phyloP scores from a whole-genome alignment of 345 rosid genomes.

The Populus alba region DNA sequence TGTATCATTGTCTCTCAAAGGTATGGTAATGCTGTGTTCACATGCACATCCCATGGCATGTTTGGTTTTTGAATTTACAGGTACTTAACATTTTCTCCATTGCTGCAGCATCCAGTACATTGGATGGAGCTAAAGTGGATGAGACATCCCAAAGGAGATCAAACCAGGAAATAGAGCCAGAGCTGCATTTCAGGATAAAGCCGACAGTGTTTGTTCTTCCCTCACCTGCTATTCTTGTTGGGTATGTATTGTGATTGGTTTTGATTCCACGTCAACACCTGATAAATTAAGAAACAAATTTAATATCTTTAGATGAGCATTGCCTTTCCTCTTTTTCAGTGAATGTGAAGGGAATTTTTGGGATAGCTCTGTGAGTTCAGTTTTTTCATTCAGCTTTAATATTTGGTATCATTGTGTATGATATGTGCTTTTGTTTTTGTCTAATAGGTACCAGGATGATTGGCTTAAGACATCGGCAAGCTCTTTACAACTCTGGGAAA shows the following conservation, averaged over 20 bases:
- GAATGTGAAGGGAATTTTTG: not conserved
- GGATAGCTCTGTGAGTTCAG: not conserved
- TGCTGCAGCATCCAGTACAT: constrained; percentile 34
- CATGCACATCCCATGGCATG: not conserved
- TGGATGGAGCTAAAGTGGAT: constrained; percentile 68
- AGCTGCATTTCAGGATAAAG: constrained; percentile 53
- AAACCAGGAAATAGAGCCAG: constrained; percentile 70
- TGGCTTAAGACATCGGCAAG: constrained; percentile 90
- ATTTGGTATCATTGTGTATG: not conserved
- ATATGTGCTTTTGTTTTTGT: not conserved
- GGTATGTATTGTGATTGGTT: constrained; percentile 44
- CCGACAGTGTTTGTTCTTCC: constrained; percentile 85
- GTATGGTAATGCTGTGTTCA: constrained; percentile 26
- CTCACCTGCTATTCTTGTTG: constrained; percentile 90
- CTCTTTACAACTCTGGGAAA: constrained; percentile 90
- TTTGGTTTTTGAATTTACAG: constrained; percentile 8
- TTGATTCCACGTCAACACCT: not conserved
- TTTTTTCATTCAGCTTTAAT: not conserved
- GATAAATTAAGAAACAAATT: not conserved
- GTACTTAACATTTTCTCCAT: constrained; percentile 15
- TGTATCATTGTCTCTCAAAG: constrained; percentile 54
- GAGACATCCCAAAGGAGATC: constrained; percentile 64
- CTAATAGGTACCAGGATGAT: constrained; percentile 91
- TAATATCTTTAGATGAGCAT: not conserved
- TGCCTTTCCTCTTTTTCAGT: not conserved